A percentile compares a stretch with the other conserved stretches of the same genome.
Conservation (phyloP, 2,329 filamentous ascomycete species). For the Xylaria multiplex region DNA sequence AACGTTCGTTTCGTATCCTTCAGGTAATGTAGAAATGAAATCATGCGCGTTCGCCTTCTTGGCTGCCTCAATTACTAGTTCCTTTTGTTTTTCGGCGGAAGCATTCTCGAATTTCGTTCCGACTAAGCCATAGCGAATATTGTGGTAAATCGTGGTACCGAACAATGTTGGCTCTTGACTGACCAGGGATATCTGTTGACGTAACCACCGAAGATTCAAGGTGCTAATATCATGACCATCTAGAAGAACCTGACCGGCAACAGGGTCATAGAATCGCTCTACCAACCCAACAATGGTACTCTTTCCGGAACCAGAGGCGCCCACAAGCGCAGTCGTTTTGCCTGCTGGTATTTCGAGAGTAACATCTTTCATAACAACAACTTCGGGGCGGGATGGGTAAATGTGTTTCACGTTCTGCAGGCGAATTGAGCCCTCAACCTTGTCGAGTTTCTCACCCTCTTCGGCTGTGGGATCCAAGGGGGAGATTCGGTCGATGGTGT, state of each 20-base stretch:
- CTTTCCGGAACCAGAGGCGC: slow-evolving; percentile 93
- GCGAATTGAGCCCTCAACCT: slow-evolving; percentile 80
- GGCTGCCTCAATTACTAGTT: slow-evolving; percentile 81
- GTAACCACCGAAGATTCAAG: slow-evolving; percentile 88
- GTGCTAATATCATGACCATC: slow-evolving; percentile 84
- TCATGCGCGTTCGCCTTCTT: slow-evolving; percentile 94
- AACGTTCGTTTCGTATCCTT: slow-evolving; percentile 94
- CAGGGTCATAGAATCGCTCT: slow-evolving; percentile 93
- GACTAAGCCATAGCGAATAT: slow-evolving; percentile 90
- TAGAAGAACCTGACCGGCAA: slow-evolving; percentile 79
- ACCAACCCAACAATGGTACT: slow-evolving; percentile 93
- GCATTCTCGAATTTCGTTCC: slow-evolving; percentile 80
- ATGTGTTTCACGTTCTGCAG: slow-evolving; percentile 88
- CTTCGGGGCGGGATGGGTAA: slow-evolving; percentile 92
- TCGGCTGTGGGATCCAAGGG: slow-evolving; percentile 81
- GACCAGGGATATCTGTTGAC: slow-evolving; percentile 91
- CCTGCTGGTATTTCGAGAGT: slow-evolving; percentile 83
- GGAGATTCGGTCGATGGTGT: slow-evolving; percentile 88
- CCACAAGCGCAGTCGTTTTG: slow-evolving; percentile 92
- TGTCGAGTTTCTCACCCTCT: slow-evolving; percentile 76
- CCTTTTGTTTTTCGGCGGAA: slow-evolving; percentile 72
- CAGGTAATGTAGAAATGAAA: slow-evolving; percentile 82
- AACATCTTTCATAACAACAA: slow-evolving; percentile 87
- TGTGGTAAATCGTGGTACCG: slow-evolving; percentile 86
- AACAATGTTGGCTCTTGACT: slow-evolving; percentile 94